phyloP scores from a whole-genome alignment of 2,329 filamentous ascomycete species.

The Cladosporium cucumerinum region DNA sequence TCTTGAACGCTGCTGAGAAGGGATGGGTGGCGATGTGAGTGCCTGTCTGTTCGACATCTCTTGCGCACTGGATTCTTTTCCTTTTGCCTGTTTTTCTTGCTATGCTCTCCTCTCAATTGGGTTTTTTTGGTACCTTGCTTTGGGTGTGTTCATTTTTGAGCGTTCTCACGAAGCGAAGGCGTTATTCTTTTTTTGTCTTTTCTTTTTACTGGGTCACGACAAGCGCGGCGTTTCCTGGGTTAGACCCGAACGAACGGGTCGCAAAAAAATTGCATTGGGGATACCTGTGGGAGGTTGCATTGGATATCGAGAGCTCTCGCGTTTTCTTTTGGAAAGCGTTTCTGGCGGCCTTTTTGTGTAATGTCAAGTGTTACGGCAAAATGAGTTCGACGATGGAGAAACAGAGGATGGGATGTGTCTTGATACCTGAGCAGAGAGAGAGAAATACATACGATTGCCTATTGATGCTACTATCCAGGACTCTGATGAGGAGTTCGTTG shows the following conservation, averaged over 20 bases:
- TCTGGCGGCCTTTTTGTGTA: background rate
- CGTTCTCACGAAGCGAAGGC: background rate
- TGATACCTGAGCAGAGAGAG: background rate
- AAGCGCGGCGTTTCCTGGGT: background rate
- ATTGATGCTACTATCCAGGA: background rate
- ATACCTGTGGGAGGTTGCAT: background rate
- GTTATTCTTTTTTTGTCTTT: background rate
- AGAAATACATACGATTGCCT: background rate
- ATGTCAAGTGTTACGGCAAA: background rate
- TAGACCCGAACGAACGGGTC: background rate
- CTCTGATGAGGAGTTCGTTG: no score
- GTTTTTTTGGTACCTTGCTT: background rate
- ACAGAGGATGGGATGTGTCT: background rate
- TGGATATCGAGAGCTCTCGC: background rate
- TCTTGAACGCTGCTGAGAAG: conserved; percentile 30
- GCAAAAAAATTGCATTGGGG: background rate
- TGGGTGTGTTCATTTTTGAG: background rate
- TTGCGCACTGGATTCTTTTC: background rate
- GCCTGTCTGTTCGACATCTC: background rate
- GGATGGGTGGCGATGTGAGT: conserved; percentile 33
- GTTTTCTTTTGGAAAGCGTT: background rate
- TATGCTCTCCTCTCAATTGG: background rate
- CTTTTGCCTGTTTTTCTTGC: background rate
- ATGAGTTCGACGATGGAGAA: background rate
- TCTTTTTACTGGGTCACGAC: background rate